Conservation (phyloP, 1,139 yeast genomes). For the Saccharomyces hybrid region DNA sequence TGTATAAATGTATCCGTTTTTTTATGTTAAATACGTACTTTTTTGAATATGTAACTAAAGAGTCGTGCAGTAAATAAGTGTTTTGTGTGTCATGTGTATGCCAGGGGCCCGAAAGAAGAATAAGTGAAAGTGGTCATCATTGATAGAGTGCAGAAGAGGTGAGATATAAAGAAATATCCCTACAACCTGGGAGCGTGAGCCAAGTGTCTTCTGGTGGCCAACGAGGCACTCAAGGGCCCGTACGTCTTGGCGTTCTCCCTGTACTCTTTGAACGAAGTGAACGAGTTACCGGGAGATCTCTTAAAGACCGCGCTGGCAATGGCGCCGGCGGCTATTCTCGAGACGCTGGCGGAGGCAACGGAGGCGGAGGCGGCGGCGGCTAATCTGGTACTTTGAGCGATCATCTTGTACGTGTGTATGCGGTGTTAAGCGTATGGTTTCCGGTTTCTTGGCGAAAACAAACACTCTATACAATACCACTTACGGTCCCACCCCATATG, state of each 20-base stretch:
- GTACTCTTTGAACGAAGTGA: conserved; percentile 22
- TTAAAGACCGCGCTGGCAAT: conserved; percentile 6
- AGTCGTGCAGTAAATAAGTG: conserved; percentile 6
- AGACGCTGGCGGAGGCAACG: conserved; percentile 11
- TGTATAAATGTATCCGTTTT: neutral
- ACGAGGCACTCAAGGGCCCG: conserved; percentile 24
- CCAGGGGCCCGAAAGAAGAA: conserved; percentile 21
- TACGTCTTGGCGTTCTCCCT: conserved; percentile 25
- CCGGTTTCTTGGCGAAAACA: neutral
- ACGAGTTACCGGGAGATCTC: conserved; percentile 21
- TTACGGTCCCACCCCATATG: neutral
- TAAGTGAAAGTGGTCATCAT: neutral
- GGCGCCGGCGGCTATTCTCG: conserved; percentile 8
- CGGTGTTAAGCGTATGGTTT: neutral
- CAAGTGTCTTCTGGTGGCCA: conserved; percentile 18
- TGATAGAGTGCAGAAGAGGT: neutral
- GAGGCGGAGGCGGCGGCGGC: conserved; percentile 12
- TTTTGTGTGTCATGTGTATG: conserved; percentile 39
- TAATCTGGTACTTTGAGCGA: conserved; percentile 9
- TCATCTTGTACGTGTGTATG: conserved; percentile 5
- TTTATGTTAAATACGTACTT: neutral
- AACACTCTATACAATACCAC: neutral
- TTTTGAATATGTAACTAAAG: neutral
- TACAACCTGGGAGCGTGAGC: conserved; percentile 6
- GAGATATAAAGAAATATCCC: conserved; percentile 13